Percentiles rank a stretch among this genome's conserved stretches.
Conservation (phyloP, 73 alveolate genomes). For the Paramecium bursaria region DNA sequence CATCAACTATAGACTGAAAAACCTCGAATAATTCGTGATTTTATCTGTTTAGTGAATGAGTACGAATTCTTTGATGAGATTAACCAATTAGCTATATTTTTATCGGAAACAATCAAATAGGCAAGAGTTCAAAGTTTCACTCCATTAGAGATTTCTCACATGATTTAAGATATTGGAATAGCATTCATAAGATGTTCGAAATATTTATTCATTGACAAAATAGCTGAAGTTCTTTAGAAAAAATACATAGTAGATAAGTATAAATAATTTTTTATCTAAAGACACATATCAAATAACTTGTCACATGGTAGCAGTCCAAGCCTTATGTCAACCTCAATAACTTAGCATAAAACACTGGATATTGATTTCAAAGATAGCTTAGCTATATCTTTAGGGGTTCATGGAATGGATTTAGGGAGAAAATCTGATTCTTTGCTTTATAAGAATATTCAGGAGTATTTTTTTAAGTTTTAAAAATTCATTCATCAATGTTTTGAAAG, state of each 20-base stretch:
- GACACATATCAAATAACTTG: slow-evolving; percentile 8
- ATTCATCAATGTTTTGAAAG: slow-evolving; percentile 36
- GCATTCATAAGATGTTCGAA: slow-evolving; percentile 57
- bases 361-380: slow-evolving; percentile 49
- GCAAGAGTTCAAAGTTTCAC: slow-evolving; percentile 46
- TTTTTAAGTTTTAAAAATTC: slow-evolving; percentile 20
- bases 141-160: slow-evolving; percentile 34
- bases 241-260: slow-evolving; percentile 14
- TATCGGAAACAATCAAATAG: slow-evolving; percentile 43
- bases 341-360: slow-evolving; percentile 3
- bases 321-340: background rate
- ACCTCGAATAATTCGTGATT: slow-evolving; percentile 4
- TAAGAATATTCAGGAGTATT: background rate
- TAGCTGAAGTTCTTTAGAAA: background rate
- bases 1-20: slow-evolving; percentile 1
- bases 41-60: slow-evolving; percentile 25
- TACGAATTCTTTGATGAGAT: slow-evolving; percentile 53
- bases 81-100: slow-evolving; percentile 11
- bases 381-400: background rate
- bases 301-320: slow-evolving; percentile 24
- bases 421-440: slow-evolving; percentile 20
- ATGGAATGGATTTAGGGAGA: slow-evolving; percentile 34
- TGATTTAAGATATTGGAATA: slow-evolving; percentile 55
- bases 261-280: background rate
- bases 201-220: slow-evolving; percentile 29